phyloP scores from a whole-genome alignment of 2,329 filamentous ascomycete genomes.

The Tolypocladium tundrense region DNA sequence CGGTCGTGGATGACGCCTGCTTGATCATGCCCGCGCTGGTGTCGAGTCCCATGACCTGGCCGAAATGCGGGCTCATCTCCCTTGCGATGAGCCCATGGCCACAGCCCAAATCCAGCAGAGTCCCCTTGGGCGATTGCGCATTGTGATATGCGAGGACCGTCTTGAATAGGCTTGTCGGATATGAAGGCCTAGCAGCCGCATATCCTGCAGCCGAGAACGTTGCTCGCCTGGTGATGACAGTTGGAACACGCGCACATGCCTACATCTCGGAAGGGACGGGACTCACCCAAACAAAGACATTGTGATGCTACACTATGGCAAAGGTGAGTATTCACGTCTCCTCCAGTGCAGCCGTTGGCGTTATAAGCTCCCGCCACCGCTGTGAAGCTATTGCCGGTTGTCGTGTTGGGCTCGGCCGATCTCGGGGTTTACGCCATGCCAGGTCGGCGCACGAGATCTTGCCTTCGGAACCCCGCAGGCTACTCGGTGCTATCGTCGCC shows the following conservation, averaged over 20 bases:
- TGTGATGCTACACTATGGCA: background rate
- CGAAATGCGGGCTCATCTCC: conserved; percentile 42
- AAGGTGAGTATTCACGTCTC: background rate
- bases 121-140: conserved; percentile 16
- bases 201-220: conserved; percentile 48
- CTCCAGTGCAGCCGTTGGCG: background rate
- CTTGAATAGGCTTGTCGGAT: conserved; percentile 43
- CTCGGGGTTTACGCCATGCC: conserved; percentile 2
- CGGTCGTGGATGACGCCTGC: conserved; percentile 33
- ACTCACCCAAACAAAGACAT: conserved; percentile 41
- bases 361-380: background rate
- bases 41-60: conserved; percentile 41
- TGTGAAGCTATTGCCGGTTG: background rate
- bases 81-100: conserved; percentile 50
- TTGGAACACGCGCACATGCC: background rate
- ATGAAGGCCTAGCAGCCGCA: conserved; percentile 48
- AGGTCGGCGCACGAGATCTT: background rate
- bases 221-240: conserved; percentile 30
- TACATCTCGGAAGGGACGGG: background rate
- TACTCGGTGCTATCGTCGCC: background rate
- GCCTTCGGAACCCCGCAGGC: background rate
- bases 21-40: conserved; percentile 47
- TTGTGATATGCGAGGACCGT: conserved; percentile 44
- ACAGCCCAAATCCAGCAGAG: conserved; percentile 50
- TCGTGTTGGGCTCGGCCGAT: conserved; percentile 2